phyloP scores from a whole-genome alignment of 2,329 filamentous ascomycete species.

The Rhinocladiella mackenziei region DNA sequence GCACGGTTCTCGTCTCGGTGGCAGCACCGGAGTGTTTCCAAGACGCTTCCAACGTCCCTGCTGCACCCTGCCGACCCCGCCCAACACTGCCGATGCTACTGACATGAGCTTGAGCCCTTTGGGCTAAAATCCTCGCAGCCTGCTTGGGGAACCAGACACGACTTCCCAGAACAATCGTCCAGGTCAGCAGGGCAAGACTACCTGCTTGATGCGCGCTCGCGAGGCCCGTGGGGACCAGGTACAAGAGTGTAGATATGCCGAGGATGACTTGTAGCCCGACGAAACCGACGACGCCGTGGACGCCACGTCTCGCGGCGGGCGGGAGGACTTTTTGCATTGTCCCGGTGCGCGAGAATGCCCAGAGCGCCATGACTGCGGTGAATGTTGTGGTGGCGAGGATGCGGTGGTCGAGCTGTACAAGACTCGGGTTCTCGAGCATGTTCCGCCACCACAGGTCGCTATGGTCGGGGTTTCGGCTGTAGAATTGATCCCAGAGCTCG shows the following conservation, averaged over 20 bases:
- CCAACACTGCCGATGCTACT: not conserved
- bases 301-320: conserved; percentile 60
- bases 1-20: not conserved
- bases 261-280: conserved; percentile 76
- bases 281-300: conserved; percentile 77
- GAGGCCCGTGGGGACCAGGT: conserved; percentile 83
- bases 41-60: no score
- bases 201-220: conserved; percentile 93
- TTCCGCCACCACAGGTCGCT: conserved; percentile 91
- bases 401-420: conserved; percentile 93
- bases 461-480: conserved; percentile 68
- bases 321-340: conserved; percentile 59
- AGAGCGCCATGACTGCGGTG: conserved; percentile 71
- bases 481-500: conserved; percentile 82
- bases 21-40: no score
- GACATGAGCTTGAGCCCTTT: conserved; percentile 2
- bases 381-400: conserved; percentile 89
- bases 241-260: conserved; percentile 86
- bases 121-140: conserved; percentile 17
- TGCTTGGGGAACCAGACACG: conserved; percentile 64
- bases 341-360: conserved; percentile 71
- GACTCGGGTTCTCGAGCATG: conserved; percentile 91
- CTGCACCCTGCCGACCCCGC: no score
- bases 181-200: conserved; percentile 76
- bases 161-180: conserved; percentile 73